Evolutionary conservation across 495 filamentous ascomycete species (phyloP).

Genomic region (Lasiosphaeria ovina): DNA sequence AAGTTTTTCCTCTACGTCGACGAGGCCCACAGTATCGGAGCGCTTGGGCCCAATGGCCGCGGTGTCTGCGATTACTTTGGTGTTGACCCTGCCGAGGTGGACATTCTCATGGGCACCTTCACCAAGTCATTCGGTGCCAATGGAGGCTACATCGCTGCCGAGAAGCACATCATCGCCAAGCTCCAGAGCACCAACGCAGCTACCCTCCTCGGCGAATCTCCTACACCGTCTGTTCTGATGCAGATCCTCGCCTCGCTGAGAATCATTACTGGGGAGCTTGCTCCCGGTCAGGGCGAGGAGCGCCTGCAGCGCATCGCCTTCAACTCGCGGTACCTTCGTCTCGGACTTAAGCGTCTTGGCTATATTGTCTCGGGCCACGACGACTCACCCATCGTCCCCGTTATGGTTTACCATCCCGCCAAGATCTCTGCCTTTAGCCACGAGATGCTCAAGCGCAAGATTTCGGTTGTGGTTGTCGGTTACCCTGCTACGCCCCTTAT

Average conservation of each 20-base stretch:
- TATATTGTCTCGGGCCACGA: conserved; percentile 97
- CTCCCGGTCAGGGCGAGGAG: conserved; percentile 91
- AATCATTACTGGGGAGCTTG: conserved; percentile 83
- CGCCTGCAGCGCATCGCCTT: conserved; percentile 94
- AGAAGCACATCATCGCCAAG: conserved; percentile 89
- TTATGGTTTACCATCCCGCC: conserved; percentile 91
- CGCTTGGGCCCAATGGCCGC: conserved; percentile 80
- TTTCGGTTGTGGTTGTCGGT: conserved; percentile 96
- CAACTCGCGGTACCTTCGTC: conserved; percentile 95
- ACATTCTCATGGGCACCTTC: conserved; percentile 96
- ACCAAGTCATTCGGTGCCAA: conserved; percentile 99
- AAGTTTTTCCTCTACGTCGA: conserved; percentile 95
- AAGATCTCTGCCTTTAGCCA: conserved; percentile 98
- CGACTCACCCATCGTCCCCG: conserved; percentile 93
- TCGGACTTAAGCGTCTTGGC: conserved; percentile 93
- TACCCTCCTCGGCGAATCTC: conserved; percentile 83
- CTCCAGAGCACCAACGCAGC: conserved; percentile 82
- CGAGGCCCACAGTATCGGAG: conserved; percentile 95
- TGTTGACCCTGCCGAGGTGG: conserved; percentile 81
- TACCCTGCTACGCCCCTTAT: conserved; percentile 98
- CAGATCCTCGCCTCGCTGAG: conserved; percentile 83
- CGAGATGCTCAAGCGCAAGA: conserved; percentile 96
- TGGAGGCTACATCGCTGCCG: conserved; percentile 90
- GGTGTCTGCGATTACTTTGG: conserved; percentile 98
- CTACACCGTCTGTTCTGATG: conserved; percentile 78